A percentile compares a stretch with the other conserved stretches of the same genome.
phyloP scores from a whole-genome alignment of 2,329 filamentous ascomycete genomes.

The Pleomassaria siparia region DNA sequence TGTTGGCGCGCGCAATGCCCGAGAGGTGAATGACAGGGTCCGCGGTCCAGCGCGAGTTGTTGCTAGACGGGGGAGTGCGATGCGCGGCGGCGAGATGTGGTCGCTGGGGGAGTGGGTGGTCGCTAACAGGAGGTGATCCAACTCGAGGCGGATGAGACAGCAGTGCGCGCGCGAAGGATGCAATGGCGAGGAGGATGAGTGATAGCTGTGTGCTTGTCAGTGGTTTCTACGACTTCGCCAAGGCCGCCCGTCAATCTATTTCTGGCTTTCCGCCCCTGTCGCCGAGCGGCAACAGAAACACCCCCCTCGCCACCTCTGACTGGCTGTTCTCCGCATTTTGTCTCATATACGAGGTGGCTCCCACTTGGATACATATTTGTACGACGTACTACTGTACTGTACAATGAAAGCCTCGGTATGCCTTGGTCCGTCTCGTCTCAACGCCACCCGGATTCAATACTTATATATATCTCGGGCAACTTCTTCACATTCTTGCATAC shows the following conservation, averaged over 20 bases:
- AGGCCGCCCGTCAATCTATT: constrained; percentile 2
- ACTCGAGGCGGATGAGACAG: not conserved
- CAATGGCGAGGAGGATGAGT: not conserved
- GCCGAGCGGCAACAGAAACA: not conserved
- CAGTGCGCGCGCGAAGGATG: constrained; percentile 1
- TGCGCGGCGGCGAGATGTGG: constrained; percentile 3
- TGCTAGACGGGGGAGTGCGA: not conserved
- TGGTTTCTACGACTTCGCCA: too few species aligned
- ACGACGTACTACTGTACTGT: too few species aligned
- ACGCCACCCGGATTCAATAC: not conserved
- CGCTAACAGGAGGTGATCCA: constrained; percentile 2
- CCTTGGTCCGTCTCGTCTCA: not conserved
- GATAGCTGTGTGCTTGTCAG: not conserved
- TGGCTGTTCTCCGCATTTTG: not conserved
- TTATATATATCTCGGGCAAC: too few species aligned
- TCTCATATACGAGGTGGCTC: not conserved
- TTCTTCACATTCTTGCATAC: too few species aligned
- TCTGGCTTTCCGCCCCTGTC: not conserved
- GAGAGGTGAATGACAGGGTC: not conserved
- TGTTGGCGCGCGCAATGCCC: constrained; percentile 6
- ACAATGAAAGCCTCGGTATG: not conserved
- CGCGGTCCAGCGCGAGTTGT: constrained; percentile 5
- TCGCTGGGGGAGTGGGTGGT: not conserved
- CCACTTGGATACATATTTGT: too few species aligned
- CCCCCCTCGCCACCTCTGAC: not conserved